Evolutionary conservation across 2,329 filamentous ascomycete genomes (phyloP).

Genomic region (Achaetomium macrosporum): DNA sequence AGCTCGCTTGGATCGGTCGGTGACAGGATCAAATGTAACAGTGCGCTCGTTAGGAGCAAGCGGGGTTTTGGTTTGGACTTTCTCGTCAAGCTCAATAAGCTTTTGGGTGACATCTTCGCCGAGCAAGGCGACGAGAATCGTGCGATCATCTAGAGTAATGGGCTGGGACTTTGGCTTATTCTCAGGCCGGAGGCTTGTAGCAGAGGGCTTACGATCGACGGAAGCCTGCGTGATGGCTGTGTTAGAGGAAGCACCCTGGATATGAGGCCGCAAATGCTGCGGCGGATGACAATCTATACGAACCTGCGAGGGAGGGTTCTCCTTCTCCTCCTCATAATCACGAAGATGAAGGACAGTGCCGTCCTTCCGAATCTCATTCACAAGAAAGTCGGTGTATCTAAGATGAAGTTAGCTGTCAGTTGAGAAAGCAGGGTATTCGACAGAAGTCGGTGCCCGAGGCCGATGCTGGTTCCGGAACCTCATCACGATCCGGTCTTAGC

Average conservation of each 20-base stretch:
- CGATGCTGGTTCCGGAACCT: too few species aligned
- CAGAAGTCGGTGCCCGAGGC: too few species aligned
- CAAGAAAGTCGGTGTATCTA: conserved; percentile 85
- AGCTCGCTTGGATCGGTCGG: conserved; percentile 41
- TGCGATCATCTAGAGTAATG: conserved; percentile 30
- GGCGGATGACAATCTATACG: conserved; percentile 14
- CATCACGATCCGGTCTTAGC: too few species aligned
- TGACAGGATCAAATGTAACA: conserved; percentile 37
- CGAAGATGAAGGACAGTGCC: conserved; percentile 70
- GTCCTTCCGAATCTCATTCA: conserved; percentile 77
- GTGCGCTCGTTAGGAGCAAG: conserved; percentile 27
- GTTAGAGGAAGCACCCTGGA: too few species aligned
- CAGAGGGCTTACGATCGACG: conserved; percentile 4
- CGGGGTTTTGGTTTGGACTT: conserved; percentile 29
- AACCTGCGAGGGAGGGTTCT: conserved; percentile 10
- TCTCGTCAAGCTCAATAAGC: conserved; percentile 38
- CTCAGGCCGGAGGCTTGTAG: conserved; percentile 1
- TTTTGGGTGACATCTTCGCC: conserved; percentile 36
- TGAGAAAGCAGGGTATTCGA: not conserved
- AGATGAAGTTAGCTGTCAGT: conserved; percentile 5
- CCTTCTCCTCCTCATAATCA: conserved; percentile 23
- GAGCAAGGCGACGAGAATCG: conserved; percentile 35
- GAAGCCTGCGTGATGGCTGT: not conserved
- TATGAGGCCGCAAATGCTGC: not conserved
- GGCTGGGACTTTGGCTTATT: conserved; percentile 18